Evolutionary conservation across 176 grass and related monocot genomes (phyloP), one percentile per base, ranked within the genome.

Genomic region (Bromus sterilis): DNA sequence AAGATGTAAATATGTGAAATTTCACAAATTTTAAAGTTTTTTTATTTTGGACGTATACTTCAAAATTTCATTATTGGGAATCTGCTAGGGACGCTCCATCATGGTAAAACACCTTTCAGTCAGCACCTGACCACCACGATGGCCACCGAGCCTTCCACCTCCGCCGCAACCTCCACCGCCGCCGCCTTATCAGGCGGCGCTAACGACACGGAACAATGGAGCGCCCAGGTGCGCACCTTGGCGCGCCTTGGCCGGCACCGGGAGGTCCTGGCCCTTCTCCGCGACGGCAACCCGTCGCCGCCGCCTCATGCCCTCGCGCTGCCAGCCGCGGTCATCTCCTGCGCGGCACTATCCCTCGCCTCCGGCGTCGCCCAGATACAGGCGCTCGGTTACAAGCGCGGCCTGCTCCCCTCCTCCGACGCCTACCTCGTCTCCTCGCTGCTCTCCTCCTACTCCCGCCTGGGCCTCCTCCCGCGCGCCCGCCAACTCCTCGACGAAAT

Each of bases 401-500:
- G 88, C 26, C 88, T 94, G 20, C 79, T 94, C 16, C 88, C 91
- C 0, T 40, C 79, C 35, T 58, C 78, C 15, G 86, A 91, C 42
- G 59, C 89, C 20, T 94, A 89, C 80, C 76, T 91, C 77, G 77
- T 94, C 61, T 87, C 89, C 35, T 63, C 84, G 51, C 77, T 94
- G 33, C 76, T 91, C 77, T 66, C 80, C 16, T 32, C 84, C 36
- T 91, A 91, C 74, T 91, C 86, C 0, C 86, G 86, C 78, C 86
- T 94, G 51, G 42, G 80, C 84, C 67, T 55, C 56, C 86, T 94
- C 72, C 80, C 61, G 10, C 67, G 78, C 83, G 86, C 86, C 77
- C 86, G 61, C 84, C 77, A 83, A 11, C 65, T 94, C 3, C 84
- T 94, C 79, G 83, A 91, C 37, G 85, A 93, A 93, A 90, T 90